phyloP scores from a whole-genome alignment of 257 asterid genomes.

The Scutellaria barbata region DNA sequence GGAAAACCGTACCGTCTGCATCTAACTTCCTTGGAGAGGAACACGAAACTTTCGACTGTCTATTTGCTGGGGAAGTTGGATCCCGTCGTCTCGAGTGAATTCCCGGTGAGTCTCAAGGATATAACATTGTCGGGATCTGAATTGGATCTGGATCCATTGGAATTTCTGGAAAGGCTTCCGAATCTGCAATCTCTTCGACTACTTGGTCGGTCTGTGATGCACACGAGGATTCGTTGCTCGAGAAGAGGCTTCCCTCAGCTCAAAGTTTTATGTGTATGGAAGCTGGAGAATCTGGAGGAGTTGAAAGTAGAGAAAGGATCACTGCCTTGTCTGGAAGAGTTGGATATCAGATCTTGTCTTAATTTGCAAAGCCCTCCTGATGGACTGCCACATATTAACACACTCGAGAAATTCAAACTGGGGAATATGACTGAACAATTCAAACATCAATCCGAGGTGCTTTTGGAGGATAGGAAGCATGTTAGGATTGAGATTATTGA shows the following conservation, averaged over 20 bases:
- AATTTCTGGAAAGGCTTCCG: constrained; percentile 25
- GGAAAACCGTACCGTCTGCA: constrained; percentile 30
- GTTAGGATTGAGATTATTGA: too few relatives aligned
- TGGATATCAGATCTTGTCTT: constrained; percentile 36
- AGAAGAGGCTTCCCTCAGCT: constrained; percentile 29
- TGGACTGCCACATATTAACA: background rate
- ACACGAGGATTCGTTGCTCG: constrained; percentile 11
- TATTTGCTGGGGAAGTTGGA: constrained; percentile 39
- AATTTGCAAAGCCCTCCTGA: constrained; percentile 31
- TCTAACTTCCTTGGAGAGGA: constrained; percentile 20
- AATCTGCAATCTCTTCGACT: constrained; percentile 36
- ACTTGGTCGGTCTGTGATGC: constrained; percentile 6
- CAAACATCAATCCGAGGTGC: background rate
- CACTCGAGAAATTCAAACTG: constrained; percentile 9
- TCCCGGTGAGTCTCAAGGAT: constrained; percentile 31
- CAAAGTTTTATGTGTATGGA: constrained; percentile 35
- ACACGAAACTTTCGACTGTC: constrained; percentile 23
- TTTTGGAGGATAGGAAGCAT: too few relatives aligned
- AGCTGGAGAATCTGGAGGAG: constrained; percentile 22
- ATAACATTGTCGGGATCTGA: constrained; percentile 36
- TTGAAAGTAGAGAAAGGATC: constrained; percentile 32
- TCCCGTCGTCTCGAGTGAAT: background rate
- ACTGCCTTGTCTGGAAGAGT: constrained; percentile 30
- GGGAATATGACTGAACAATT: constrained; percentile 5
- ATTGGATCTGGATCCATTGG: constrained; percentile 32